Evolutionary conservation across 2,329 filamentous ascomycete species (phyloP), one percentile per base, ranked within the genome.

Genomic region (Camillea tinctor): DNA sequence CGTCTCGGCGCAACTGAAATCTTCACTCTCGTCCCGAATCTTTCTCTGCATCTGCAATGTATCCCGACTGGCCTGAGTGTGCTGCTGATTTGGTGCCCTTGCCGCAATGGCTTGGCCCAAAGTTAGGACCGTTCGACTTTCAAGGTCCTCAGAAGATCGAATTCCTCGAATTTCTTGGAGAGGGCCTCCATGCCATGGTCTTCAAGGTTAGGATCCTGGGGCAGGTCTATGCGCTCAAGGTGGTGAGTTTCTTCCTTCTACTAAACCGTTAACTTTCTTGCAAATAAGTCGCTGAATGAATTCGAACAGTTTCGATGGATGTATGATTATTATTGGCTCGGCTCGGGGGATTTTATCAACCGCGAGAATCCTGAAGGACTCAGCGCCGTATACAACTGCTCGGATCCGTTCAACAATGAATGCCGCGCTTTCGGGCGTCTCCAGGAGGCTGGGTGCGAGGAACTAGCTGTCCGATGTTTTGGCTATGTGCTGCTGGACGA

Each of bases 381-480:
- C 54, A 55, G 48, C 7, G 50, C 57, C 19, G 21, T 67, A 7
- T 66, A 60, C 57, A 30, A 65, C 13, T 66, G 68, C 57, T 50
- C 54, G 5, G 69, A 72, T 2, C 67, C 69, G 0, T 71, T 72
- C 53, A 64, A 57, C 58, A 57, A 55, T 55, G 69, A 72, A 44
- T 70, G 67, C 58, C 65, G 70, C 19, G 69, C 66, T 52, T 72
- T 66, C 58, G 70, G 67, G 15, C 69, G 70, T 50, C 65, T 72
- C 7, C 54, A 71, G 52, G 71, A 72, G 57, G 56, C 58, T 11
- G 67, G 66, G 22, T 52, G 61, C 22, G 65, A 66, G 20, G 64
- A 69, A 15, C 59, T 71, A 11, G 67, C 68, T 3, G 52, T 66
- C 23, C 15, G 53, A 21, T 72, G 70, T 58, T 71, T 64, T 53